A percentile compares a stretch with the other conserved stretches of the same genome.
Evolutionary conservation across 2,329 filamentous ascomycete genomes (phyloP).

Genomic region (Hypoxylon sp.): DNA sequence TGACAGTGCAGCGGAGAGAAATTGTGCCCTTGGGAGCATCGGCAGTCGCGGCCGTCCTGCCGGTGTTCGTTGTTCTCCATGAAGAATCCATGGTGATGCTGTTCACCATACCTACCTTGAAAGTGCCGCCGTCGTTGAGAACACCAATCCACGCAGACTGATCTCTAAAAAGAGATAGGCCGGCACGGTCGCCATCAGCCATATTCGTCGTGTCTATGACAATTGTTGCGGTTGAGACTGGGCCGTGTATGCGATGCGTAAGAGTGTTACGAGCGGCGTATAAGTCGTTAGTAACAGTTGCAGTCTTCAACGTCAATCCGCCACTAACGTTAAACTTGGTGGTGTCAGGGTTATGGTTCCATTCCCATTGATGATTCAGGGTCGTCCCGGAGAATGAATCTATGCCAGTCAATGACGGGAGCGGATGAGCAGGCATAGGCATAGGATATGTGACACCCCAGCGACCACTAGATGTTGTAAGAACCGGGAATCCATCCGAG

Average conservation of each 20-base stretch:
- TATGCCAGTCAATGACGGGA: not conserved
- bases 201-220: conserved; percentile 4
- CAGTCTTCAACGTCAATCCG: conserved; percentile 11
- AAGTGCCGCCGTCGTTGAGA: not conserved
- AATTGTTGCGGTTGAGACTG: conserved; percentile 13
- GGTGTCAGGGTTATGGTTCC: conserved; percentile 17
- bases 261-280: conserved; percentile 18
- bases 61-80: conserved; percentile 12
- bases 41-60: conserved; percentile 6
- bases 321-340: conserved; percentile 2
- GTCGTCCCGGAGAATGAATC: conserved; percentile 4
- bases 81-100: conserved; percentile 10
- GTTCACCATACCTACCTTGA: conserved; percentile 15
- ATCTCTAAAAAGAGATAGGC: conserved; percentile 10
- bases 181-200: conserved; percentile 13
- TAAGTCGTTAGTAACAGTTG: conserved; percentile 8
- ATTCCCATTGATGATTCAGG: conserved; percentile 14
- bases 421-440: conserved; percentile 8
- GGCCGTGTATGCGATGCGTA: conserved; percentile 15
- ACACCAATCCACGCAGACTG: conserved; percentile 14
- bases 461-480: not conserved
- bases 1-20: conserved; percentile 6
- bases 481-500: conserved; percentile 9
- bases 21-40: conserved; percentile 3
- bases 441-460: conserved; percentile 16